Conservation (phyloP, 306 rosid genomes). For the Calophaca sinica region DNA sequence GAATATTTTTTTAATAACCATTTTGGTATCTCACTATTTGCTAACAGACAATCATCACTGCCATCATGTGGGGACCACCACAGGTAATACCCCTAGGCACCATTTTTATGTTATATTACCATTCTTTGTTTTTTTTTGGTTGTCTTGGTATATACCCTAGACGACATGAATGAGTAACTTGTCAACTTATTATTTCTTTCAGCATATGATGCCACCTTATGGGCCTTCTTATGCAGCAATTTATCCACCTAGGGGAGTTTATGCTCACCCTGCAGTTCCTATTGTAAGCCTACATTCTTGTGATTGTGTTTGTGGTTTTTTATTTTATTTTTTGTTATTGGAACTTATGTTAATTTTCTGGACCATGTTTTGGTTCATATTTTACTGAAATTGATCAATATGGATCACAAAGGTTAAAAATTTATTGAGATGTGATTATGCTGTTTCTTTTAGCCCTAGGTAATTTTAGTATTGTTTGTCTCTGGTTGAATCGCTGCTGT, state of each 20-base stretch:
- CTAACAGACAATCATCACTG: too few relatives aligned
- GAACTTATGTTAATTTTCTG: too few relatives aligned
- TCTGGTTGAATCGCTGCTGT: background rate
- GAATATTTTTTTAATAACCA: too few relatives aligned
- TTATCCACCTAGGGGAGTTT: slow-evolving; percentile 71
- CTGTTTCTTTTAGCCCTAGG: slow-evolving; percentile 14
- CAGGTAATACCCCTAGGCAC: slow-evolving; percentile 62
- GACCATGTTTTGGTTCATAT: too few relatives aligned
- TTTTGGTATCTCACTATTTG: too few relatives aligned
- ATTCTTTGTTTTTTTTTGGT: background rate
- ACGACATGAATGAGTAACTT: slow-evolving; percentile 18
- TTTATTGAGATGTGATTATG: background rate
- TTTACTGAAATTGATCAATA: too few relatives aligned
- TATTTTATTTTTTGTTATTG: too few relatives aligned
- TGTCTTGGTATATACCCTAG: slow-evolving; percentile 30
- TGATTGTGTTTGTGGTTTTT: too few relatives aligned
- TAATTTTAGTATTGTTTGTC: background rate
- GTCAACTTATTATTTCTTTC: slow-evolving; percentile 50
- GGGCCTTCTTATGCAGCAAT: slow-evolving; percentile 89
- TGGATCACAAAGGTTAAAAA: too few relatives aligned
- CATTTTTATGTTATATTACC: slow-evolving; percentile 9
- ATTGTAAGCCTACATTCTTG: too few relatives aligned
- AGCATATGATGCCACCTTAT: slow-evolving; percentile 93
- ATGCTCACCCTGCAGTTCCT: too few relatives aligned
- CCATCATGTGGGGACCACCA: slow-evolving; percentile 95